These are phyloP conservation scores for Mycena galopus DNA, from an alignment of 768 basidiomycete species.

Conservation along the genomic window DNA sequence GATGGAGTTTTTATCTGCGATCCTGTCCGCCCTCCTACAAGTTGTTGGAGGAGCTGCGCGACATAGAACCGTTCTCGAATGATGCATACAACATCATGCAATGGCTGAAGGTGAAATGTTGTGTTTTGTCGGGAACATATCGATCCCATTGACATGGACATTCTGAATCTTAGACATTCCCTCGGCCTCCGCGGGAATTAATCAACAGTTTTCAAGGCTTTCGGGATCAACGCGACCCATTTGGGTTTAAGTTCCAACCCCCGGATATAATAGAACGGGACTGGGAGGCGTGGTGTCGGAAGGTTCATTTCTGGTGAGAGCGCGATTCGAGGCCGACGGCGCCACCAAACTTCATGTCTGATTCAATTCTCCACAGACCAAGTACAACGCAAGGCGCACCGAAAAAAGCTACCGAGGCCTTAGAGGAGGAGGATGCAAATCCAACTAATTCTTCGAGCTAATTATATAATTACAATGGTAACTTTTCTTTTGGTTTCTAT, in stretches of 20 bases:
- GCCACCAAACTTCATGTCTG: too few relatives aligned
- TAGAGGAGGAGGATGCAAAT: too few relatives aligned
- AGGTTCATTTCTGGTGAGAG: too few relatives aligned
- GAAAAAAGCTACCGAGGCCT: neutral
- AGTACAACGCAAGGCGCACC: too few relatives aligned
- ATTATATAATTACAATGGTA: slow-evolving; percentile 6
- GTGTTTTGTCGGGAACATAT: neutral
- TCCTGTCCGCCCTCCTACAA: neutral
- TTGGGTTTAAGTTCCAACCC: too few relatives aligned
- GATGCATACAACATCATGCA: neutral
- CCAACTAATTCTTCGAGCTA: slow-evolving; percentile 3
- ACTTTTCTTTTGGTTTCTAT: slow-evolving; percentile 1
- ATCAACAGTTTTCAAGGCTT: neutral
- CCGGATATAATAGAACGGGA: too few relatives aligned
- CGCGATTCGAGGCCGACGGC: too few relatives aligned
- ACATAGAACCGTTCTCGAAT: neutral
- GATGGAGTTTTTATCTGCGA: neutral
- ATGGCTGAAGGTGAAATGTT: neutral
- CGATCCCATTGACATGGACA: neutral
- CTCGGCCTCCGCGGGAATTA: neutral
- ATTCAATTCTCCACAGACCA: too few relatives aligned
- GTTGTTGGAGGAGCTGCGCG: neutral
- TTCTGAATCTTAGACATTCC: neutral
- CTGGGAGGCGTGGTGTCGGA: too few relatives aligned
- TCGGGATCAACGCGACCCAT: too few relatives aligned